Base-by-base conservation (phyloP, 805 yeast genomes). In the Metschnikowia matae region DNA sequence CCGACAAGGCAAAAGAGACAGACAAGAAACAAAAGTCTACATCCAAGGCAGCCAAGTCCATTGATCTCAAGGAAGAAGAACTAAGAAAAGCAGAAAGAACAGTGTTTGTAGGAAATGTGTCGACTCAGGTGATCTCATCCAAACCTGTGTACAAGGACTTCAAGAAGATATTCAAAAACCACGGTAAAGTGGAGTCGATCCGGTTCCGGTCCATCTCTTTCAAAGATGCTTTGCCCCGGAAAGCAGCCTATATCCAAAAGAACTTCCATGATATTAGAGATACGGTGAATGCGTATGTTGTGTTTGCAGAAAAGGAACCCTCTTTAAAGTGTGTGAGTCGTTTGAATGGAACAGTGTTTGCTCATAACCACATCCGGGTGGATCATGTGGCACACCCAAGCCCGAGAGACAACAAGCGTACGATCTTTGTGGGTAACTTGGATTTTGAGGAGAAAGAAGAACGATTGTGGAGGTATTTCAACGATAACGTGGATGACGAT, bases 371-470 rank as follows among this genome's bases (percentile, higher is more conserved):
- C 67, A 61, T 94, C 42, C 80, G 97, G 63, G 92, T 92, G 11
- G 99, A 94, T 66, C 90, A 90, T 51, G 87, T 91, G n/a, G 80
- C 95, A 0, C 96, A 90, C 65, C 98, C 99, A 18, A 75, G 89
- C 14, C 82, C 84, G 54, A 90, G 87, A 61, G 96, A 89, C 59
- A 84, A 85, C 66, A 86, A 84, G 63, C 79, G 90, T 51, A 84
- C 92, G 20, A 81, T 94, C 21, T 94, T 94, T 64, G 89, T 94
- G 18, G 99, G 99, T 29, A 92, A 94, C 67, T 74, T 94, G 54
- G 96, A 89, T 63, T 94, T 94, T 64, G 96, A 89, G 66, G 96
- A 89, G 65, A 80, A 80, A 52, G 99, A 94, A 68, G 99, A 94
- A 66, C 77, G 82, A 33, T 73, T 94, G 34, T 94, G 96, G 96